Evolutionary conservation across 2,329 filamentous ascomycete genomes (phyloP), one percentile per base, ranked within the genome.

Genomic region (Cytospora piceicola): DNA sequence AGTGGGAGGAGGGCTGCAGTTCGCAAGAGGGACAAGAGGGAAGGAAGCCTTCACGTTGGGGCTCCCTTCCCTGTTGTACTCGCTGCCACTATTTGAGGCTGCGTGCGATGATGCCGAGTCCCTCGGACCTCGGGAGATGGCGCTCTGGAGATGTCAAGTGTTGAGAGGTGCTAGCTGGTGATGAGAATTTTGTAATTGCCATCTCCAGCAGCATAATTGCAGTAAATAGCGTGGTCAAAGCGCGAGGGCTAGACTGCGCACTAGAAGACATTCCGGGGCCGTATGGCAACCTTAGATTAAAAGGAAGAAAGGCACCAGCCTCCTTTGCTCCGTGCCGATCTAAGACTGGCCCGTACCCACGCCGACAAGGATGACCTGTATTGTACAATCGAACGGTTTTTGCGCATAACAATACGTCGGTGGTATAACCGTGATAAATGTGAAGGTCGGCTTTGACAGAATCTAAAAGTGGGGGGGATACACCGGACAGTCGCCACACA

Each of bases 261-360:
- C 60, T 57, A 63, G 53, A 27, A 27, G 34, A 34, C 24, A 42
- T 56, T 34, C 57, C 29, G 14, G 65, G 61, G 61, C 63, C 46
- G 36, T 64, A 42, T 61, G 61, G 39, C 62, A 65, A 67, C 49
- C 65, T 65, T 65, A 58, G 61, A 49, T 61, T 56, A 30, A 51
- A 32, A 58, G 29, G 36, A 46, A 46, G 20, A 29, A 54, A 17
- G 34, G 53, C 39, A 36, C 65, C 61, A 64, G 42, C 52, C 61
- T 56, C 42, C 61, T 49, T 65, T 53, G 53, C 82, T 82, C 51
- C 72, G 81, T 75, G 86, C 74, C 66, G 61, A 75, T 77, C 53
- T 78, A 64, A 11, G 75, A 72, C 65, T 76, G 46, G 80, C 78
- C 81, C 11, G 70, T 75, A 53, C 59, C 65, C 61, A 65, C 64